Percentiles rank a stretch among this genome's conserved stretches.
Evolutionary conservation across 2,329 filamentous ascomycete genomes (phyloP).

Genomic region (Aspergillus sp.): DNA sequence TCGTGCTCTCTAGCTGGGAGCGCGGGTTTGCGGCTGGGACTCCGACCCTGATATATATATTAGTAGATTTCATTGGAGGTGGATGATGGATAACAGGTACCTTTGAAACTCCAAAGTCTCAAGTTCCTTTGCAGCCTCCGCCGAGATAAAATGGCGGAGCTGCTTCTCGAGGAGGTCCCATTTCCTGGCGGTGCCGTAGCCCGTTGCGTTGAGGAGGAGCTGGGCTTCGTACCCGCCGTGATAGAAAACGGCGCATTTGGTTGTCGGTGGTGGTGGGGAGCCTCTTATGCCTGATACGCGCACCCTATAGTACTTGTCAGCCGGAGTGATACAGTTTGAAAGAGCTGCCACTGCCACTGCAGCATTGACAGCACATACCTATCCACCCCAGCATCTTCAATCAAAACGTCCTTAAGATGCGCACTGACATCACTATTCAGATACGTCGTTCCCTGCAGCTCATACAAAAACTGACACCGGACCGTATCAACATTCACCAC

Average conservation of each 20-base stretch:
- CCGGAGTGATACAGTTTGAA: neutral
- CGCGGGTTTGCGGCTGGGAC: neutral
- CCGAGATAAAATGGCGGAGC: constrained; percentile 43
- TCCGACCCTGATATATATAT: no score
- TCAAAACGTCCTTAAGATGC: constrained; percentile 34
- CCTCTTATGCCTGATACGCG: constrained; percentile 45
- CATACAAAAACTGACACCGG: constrained; percentile 52
- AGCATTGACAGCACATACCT: constrained; percentile 14
- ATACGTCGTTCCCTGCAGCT: constrained; percentile 50
- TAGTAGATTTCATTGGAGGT: no score
- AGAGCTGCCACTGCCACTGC: neutral
- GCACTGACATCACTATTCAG: constrained; percentile 51
- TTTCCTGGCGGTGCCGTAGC: constrained; percentile 51
- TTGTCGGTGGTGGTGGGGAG: constrained; percentile 49
- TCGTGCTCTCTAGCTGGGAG: constrained; percentile 33
- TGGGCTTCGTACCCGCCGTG: constrained; percentile 50
- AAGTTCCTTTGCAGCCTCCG: constrained; percentile 40
- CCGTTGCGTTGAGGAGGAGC: constrained; percentile 46
- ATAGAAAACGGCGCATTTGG: constrained; percentile 55
- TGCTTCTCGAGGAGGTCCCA: constrained; percentile 52
- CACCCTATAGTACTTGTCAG: constrained; percentile 31
- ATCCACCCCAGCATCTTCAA: constrained; percentile 38
- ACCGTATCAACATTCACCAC: constrained; percentile 42
- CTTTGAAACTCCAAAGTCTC: constrained; percentile 55
- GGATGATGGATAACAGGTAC: constrained; percentile 13